Evolutionary conservation across 2,329 filamentous ascomycete species (phyloP), one percentile per base, ranked within the genome.

Genomic region (Fusarium sp.): DNA sequence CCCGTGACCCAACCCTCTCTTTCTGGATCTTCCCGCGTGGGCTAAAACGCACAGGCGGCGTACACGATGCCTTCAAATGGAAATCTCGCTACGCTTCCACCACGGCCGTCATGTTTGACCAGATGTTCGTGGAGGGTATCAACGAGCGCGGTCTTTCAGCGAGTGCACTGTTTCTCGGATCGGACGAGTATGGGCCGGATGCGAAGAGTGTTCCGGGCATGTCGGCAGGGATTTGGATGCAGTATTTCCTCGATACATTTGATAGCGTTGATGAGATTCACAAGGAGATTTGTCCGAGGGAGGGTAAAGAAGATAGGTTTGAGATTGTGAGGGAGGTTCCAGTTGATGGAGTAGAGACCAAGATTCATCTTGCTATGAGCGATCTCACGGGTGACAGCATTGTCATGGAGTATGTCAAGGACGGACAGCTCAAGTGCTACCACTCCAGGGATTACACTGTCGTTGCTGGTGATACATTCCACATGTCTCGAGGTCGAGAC

Each of bases 151-250:
- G 67, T 13, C 55, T 71, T 5, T 24, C 63, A 3, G 64, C 48
- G 6, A 70, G 66, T 60, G 39, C 61, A 37, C 46, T 78, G 62
- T 38, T 76, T 46, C 41, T 73, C 60, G 24, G 58, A 38, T 23
- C 75, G 69, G 16, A 61, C 64, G 42, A 74, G 63, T 31, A 75
- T 33, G 23, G 68, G 10, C 2, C 65, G 33, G 47, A 20, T 18
- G 23, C 21, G 10, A 15, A 28, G 10, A 9, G 4, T 26, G n/a
- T 12, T 2, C 47, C 63, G 12, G 59, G 62, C 13, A 38, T 72
- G 20, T 69, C 57, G 28, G 43, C 59, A 5, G 57, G 58, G 3
- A 38, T 61, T 5, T 71, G 66, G 70, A 23, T 72, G 59, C 70
- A 69, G 53, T 69, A 69, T 46, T 67, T 60, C 41, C 68, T 68